Base-by-base conservation (phyloP, 352 stramenopile genomes). In the Phytophthora kernoviae region DNA sequence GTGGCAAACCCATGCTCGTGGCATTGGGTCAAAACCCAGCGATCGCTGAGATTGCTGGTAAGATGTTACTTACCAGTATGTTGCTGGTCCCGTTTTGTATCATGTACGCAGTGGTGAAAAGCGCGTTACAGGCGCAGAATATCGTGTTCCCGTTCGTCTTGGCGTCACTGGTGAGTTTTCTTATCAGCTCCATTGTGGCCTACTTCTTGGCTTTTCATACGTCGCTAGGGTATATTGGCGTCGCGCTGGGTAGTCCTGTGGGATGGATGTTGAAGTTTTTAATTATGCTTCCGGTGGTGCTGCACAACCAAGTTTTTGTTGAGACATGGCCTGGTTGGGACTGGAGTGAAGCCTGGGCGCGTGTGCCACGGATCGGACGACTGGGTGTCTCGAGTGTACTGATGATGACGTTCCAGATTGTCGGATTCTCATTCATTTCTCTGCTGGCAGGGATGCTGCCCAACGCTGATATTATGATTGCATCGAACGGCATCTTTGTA, bases 281-380 rank as follows among this genome's bases (percentile, higher is more conserved):
- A 2, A 72, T 78, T 33, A 50, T 87, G 36, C 20, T 84, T 43
- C 79, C 81, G 3, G 61, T 89, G 39, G 44, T 88, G 18, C 61
- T 84, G 27, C 58, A 65, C 30, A 87, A 80, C 62, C 50, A 54
- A 0, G 66, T 79, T 17, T 91, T 87, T 61, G 32, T 79, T 8
- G 63, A 83, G n/a, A 58, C 75, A 9, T 91, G 81, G 81, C 77
- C 78, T 2, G 81, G 77, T 32, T 86, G 73, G 79, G 65, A 81
- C 26, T 72, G 57, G 39, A 61, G 41, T 5, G 60, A 73, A 22
- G 74, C 76, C 2, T 56, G 65, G 51, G 52, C 58, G 15, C 70
- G 83, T 36, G 70, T 84, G 15, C 70, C 70, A 2, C 60, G 68
- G 20, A 74, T 88, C 46, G 76, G 62, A 21, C 64, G 56, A 0